Evolutionary conservation across 306 rosid genomes (phyloP), one percentile per base, ranked within the genome.

Genomic region (Calophaca sinica): DNA sequence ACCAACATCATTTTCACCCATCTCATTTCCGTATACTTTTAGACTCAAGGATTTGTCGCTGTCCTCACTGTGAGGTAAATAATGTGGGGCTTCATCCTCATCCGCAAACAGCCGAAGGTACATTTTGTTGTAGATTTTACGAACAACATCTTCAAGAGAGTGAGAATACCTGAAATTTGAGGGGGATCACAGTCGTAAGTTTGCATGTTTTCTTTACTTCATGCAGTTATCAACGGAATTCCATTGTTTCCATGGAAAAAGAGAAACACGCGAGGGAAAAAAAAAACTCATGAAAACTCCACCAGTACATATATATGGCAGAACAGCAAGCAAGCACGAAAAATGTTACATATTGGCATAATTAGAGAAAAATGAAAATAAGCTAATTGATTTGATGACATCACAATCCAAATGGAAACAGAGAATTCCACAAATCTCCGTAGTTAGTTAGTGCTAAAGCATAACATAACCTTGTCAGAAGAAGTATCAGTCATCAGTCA

Each of bases 21-120:
- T 62, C 61, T 83, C 90, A 57, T 82, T 88, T 65, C 84, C 83
- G 62, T 64, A 81, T 14, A 74, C 68, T 32, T 77, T 82, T 53
- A 53, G 82, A 53, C 70, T 89, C 80, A 65, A 75, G 50, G 97
- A 81, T 49, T 69, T 82, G 84, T 58, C 83, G 82, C 96, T 88
- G 63, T 90, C 98, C 88, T 91, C 96, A 4, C 96, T 94, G 81
- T 80, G 78, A 83, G 80, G 80, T 61, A 84, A 75, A 74, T 39
- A 68, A 87, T 75, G 73, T 2, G 89, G 83, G 54, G 70, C 83
- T 74, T 83, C 88, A 66, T 86, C 90, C 80, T 83, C 91, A 41
- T 90, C 86, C 7, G 78, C 87, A 84, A 91, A 87, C 69, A 82
- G 82, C 80, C 86, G 79, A 66, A 94, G 64, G 74, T 94, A 97